A percentile compares a stretch with the other conserved stretches of the same genome.
Conservation (phyloP, 1,284 basidiomycete species). For the Cryptococcus sp. region DNA sequence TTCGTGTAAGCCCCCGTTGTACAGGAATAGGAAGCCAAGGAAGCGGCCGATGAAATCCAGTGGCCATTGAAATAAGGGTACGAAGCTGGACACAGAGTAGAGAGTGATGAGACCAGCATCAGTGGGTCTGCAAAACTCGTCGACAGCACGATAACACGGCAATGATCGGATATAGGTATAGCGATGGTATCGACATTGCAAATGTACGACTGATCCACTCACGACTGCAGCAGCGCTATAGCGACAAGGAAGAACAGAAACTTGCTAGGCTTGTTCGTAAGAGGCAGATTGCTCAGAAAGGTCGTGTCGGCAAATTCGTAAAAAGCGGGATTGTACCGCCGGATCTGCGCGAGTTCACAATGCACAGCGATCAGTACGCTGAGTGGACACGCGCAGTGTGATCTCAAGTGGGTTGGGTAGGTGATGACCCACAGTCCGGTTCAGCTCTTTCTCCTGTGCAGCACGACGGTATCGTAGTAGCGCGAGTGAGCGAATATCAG, state of each 20-base stretch:
- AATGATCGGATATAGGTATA: neutral
- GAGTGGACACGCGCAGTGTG: neutral
- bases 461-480: neutral
- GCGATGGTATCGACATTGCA: neutral
- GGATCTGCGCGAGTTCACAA: conserved; percentile 20
- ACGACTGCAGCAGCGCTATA: conserved; percentile 35
- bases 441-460: conserved; percentile 29
- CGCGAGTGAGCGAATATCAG: neutral
- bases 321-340: conserved; percentile 32
- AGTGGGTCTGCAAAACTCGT: neutral
- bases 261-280: conserved; percentile 30
- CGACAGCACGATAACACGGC: neutral
- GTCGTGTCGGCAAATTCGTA: conserved; percentile 31
- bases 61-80: conserved; percentile 37
- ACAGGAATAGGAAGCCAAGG: conserved; percentile 33
- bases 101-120: neutral
- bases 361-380: neutral
- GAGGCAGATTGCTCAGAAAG: conserved; percentile 18
- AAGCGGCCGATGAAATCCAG: conserved; percentile 27
- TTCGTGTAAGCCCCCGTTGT: conserved; percentile 24
- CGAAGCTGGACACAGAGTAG: conserved; percentile 14
- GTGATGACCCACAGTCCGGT: conserved; percentile 23
- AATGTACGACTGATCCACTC: conserved; percentile 4
- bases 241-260: conserved; percentile 28
- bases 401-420: neutral